These are phyloP conservation scores for Leccinum incarnatum DNA, from an alignment of 768 basidiomycete genomes.

Conservation along the genomic window DNA sequence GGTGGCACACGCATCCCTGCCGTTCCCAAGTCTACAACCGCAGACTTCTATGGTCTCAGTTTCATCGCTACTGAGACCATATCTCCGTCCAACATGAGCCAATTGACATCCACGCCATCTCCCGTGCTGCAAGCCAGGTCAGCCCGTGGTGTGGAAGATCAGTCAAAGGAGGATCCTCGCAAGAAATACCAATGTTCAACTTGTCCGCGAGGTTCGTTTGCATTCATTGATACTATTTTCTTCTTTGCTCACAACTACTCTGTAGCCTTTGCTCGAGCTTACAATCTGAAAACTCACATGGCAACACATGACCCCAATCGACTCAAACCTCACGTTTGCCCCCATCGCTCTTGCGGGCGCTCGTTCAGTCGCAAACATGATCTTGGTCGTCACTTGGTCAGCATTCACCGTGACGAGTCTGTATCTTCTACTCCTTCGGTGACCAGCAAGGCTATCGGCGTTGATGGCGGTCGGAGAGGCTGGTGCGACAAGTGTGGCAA, in stretches of 20 bases:
- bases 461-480: slow-evolving; percentile 55
- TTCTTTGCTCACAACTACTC: slow-evolving; percentile 2
- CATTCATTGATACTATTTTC: neutral
- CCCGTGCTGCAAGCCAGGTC: slow-evolving; percentile 37
- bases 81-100: slow-evolving; percentile 54
- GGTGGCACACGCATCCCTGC: slow-evolving; percentile 46
- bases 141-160: slow-evolving; percentile 41
- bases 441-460: slow-evolving; percentile 56
- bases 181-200: slow-evolving; percentile 76
- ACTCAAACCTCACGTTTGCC: slow-evolving; percentile 85
- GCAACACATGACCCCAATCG: slow-evolving; percentile 93
- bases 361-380: slow-evolving; percentile 96
- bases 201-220: slow-evolving; percentile 64
- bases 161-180: slow-evolving; percentile 58
- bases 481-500: slow-evolving; percentile 81
- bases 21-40: slow-evolving; percentile 48
- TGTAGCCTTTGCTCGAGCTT: slow-evolving; percentile 86
- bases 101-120: slow-evolving; percentile 46
- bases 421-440: slow-evolving; percentile 40
- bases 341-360: slow-evolving; percentile 79
- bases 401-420: slow-evolving; percentile 75
- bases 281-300: slow-evolving; percentile 94
- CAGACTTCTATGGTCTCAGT: slow-evolving; percentile 44
- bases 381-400: slow-evolving; percentile 82
- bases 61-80: slow-evolving; percentile 39